Evolutionary conservation across 2,329 filamentous ascomycete genomes (phyloP).

Genomic region (Fusarium globosum): DNA sequence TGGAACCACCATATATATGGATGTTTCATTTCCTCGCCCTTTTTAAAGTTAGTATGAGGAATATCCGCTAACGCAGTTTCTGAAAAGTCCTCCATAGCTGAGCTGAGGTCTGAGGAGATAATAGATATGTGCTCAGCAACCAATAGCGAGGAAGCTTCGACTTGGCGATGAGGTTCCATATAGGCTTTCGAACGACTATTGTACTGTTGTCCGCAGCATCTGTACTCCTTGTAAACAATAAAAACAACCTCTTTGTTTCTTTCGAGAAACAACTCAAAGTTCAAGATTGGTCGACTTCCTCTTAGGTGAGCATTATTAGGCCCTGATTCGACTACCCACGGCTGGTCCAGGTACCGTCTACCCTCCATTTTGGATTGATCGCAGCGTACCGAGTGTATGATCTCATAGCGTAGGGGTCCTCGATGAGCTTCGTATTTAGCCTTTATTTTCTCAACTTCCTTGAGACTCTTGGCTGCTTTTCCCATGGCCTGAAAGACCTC

Average conservation of each 20-base stretch:
- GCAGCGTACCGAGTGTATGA: not conserved
- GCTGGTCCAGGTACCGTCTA: not conserved
- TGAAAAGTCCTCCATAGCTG: not conserved
- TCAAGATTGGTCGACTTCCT: not conserved
- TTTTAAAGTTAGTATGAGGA: not conserved
- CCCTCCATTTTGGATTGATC: not conserved
- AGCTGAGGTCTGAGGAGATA: not conserved
- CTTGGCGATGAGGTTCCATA: not conserved
- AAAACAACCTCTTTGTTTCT: not conserved
- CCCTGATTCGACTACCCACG: not conserved
- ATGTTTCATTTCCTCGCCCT: not conserved
- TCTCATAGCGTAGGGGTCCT: not conserved
- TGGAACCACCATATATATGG: conserved; percentile 1
- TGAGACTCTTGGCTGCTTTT: not conserved
- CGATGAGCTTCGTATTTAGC: not conserved
- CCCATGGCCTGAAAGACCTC: not conserved
- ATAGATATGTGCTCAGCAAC: not conserved
- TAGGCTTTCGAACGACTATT: too few relatives aligned
- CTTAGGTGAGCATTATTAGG: not conserved
- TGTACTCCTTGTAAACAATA: not conserved
- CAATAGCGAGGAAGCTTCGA: not conserved
- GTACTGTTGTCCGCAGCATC: not conserved
- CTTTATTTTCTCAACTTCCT: not conserved
- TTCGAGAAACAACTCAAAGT: not conserved
- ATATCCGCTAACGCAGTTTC: not conserved